Conservation (phyloP, 768 basidiomycete genomes). For the Boletus pseudopeckii region DNA sequence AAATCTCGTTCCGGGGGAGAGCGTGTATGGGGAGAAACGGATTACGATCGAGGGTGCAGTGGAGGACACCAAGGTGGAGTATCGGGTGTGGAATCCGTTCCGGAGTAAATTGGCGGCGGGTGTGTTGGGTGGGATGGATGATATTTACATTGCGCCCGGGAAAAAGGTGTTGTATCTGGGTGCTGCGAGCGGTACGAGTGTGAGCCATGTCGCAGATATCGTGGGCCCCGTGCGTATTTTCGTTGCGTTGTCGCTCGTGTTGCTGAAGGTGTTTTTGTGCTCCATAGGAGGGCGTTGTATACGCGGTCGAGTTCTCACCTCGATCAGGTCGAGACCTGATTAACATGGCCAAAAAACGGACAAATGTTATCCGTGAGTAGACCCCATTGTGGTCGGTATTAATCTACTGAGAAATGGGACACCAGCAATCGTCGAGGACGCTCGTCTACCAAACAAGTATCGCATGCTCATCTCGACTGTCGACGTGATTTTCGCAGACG, state of each 20-base stretch:
- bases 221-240: conserved; percentile 78
- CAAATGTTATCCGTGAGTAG: conserved; percentile 92
- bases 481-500: conserved; percentile 97
- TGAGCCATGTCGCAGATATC: conserved; percentile 98
- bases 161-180: conserved; percentile 97
- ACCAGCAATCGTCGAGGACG: conserved; percentile 93
- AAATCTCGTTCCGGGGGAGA: conserved; percentile 96
- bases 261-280: neutral
- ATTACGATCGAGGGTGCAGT: conserved; percentile 77
- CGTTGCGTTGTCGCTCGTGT: neutral
- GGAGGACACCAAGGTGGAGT: conserved; percentile 88
- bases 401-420: neutral
- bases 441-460: conserved; percentile 94
- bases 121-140: conserved; percentile 90
- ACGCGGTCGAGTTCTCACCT: conserved; percentile 97
- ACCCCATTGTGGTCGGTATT: neutral
- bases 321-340: conserved; percentile 97
- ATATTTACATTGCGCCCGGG: conserved; percentile 90
- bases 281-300: conserved; percentile 85
- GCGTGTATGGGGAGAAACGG: conserved; percentile 98
- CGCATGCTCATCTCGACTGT: conserved; percentile 94
- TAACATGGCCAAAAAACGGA: conserved; percentile 99
- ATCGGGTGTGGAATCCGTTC: conserved; percentile 99
- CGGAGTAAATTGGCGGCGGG: conserved; percentile 95
- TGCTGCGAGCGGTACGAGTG: conserved; percentile 96